Evolutionary conservation across 306 rosid species (phyloP), one percentile per base, ranked within the genome.

Genomic region (Spatholobus suberectus): DNA sequence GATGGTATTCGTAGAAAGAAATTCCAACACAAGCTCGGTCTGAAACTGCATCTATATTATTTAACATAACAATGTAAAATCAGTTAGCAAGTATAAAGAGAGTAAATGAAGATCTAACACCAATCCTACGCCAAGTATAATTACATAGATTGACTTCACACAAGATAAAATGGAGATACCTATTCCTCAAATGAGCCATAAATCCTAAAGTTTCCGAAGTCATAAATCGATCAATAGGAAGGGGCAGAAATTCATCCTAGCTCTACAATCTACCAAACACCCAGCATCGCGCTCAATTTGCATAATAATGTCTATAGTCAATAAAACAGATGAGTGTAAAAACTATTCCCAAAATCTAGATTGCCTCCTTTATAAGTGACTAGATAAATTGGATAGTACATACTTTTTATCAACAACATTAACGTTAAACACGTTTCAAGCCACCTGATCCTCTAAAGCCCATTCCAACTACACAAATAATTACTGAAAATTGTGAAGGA

Each of bases 181-280:
- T 96, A 85, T 96, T 96, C 85, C 94, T 90, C 96, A 94, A 14
- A n/a, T 97, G 99, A 78, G 93, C 97, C 12, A 97, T 85, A 85
- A 96, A 96, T 72, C 90, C 94, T 80, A 96, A 79, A 63, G 92
- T 95, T 10, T 88, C 81, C 15, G 99, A 91, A 58, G 99, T 96
- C 99, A 96, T 96, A 87, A 93, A 94, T 32, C 99, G 90, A 69
- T 96, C 98, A 21, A 96, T 96, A 15, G 99, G 98, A 47, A 96
- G 1, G 99, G 96, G 73, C 94, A 89, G 83, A 88, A 90, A 90
- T 96, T 96, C 90, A 92, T 73, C 87, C 99, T 90, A 82, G 83
- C 93, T 77, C 94, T 91, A 84, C 99, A 96, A 77, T 96, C 99
- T 57, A 87, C 72, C 77, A 94, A 89, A 44, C 98, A 97, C 32